Base-by-base conservation (phyloP, 2,329 filamentous ascomycete species). In the Beauveria rudraprayagi region DNA sequence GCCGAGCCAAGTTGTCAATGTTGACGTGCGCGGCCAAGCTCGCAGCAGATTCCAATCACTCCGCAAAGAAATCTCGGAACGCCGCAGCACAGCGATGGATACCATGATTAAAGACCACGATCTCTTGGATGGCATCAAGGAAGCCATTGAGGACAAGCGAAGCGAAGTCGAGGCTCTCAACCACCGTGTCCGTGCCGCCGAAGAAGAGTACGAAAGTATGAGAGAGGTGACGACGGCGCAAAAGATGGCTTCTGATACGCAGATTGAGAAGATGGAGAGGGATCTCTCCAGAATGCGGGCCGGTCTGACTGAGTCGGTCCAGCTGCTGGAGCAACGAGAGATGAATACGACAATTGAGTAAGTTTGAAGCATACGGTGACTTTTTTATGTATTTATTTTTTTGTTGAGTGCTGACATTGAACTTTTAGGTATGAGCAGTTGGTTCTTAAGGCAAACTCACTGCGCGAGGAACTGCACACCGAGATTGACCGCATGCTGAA, bases 191-290 rank as follows among this genome's bases (percentile, higher is more conserved):
- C 85, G 90, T 40, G 90, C 90, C 19, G 92, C 93, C 0, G 90
- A 96, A 72, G 91, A 96, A 69, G 92, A 97, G 71, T 95, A 96
- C 71, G 92, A 97, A 70, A 92, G 91, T 75, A 92, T 91, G 22
- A 93, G 93, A 70, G 94, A 97, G 79, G 76, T 83, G 62, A 93
- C 90, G 8, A 90, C 84, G 51, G 90, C 92, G 19, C 91, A 96
- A 72, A 95, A 95, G 76, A 84, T 93, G 71, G 88, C 87, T 8
- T 91, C 88, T 2, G 94, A 97, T 71, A 86, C 92, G 9, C 93
- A 97, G 73, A 96, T 99, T 68, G 94, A 99, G 75, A 94, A 94
- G 79, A 95, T 97, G 88, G 94, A 99, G 76, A 97, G 96, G 75
- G 92, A 99, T 73, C 79, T 99, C n/a, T 89, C 90, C 52, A 91